Conservation (phyloP, 2,329 filamentous ascomycete species). For the Neoscytalidium dimidiatum region DNA sequence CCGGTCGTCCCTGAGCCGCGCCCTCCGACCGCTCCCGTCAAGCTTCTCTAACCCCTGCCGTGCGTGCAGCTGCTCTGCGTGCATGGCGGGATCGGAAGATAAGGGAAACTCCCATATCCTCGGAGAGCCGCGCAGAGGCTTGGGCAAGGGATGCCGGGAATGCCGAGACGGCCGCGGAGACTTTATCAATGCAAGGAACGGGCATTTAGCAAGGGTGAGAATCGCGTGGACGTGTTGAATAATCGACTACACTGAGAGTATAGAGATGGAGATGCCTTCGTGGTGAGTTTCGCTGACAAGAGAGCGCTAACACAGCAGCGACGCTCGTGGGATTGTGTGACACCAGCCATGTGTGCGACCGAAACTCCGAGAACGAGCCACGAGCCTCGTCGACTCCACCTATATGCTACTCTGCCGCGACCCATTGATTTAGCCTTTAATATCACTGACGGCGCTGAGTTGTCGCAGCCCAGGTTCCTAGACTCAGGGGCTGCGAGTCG, state of each 20-base stretch:
- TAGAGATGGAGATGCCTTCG: background rate
- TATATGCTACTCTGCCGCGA: no score
- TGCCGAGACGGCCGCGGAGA: background rate
- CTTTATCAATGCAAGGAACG: background rate
- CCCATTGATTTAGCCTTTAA: no score
- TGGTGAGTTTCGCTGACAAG: background rate
- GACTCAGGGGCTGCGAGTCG: background rate
- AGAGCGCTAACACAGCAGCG: background rate
- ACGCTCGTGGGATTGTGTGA: background rate
- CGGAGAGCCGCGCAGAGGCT: background rate
- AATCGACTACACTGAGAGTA: background rate
- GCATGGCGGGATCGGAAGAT: background rate
- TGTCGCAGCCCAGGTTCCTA: background rate
- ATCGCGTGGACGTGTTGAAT: background rate
- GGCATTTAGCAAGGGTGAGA: background rate
- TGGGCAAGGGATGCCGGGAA: conserved; percentile 1
- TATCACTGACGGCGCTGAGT: background rate
- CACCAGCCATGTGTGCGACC: background rate
- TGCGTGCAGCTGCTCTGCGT: background rate
- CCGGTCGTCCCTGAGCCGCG: background rate
- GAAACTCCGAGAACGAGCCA: no score
- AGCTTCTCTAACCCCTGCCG: background rate
- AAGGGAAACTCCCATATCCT: background rate
- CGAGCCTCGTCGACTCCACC: no score
- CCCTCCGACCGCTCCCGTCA: background rate